phyloP scores from a whole-genome alignment of 1,284 basidiomycete species.

The Rhodotorula sp. region DNA sequence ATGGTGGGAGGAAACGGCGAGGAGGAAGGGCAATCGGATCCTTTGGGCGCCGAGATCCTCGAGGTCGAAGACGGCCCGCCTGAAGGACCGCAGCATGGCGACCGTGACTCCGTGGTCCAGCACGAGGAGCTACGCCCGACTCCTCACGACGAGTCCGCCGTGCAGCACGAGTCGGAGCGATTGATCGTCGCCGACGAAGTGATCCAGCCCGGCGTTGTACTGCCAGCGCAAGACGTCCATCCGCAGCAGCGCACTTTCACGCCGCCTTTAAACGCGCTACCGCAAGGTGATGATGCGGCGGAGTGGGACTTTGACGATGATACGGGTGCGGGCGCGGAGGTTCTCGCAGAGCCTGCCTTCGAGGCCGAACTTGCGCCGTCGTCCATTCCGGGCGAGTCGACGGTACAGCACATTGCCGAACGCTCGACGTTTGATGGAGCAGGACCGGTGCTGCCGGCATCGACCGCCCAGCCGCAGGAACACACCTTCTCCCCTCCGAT shows the following conservation, averaged over 20 bases:
- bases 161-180: constrained; percentile 18
- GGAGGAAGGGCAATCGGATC: constrained; percentile 20
- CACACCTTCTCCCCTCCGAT: constrained; percentile 7
- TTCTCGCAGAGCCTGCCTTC: not conserved
- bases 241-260: constrained; percentile 17
- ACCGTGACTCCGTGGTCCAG: constrained; percentile 13
- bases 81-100: not conserved
- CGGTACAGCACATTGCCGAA: not conserved
- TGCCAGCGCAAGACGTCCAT: constrained; percentile 3
- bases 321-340: not conserved
- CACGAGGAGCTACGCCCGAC: constrained; percentile 16
- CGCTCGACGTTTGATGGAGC: not conserved
- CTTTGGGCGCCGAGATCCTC: constrained; percentile 24
- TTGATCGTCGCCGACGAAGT: constrained; percentile 12
- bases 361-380: not conserved
- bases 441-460: not conserved
- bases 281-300: not conserved
- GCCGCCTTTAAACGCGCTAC: not conserved
- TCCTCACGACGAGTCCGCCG: constrained; percentile 18
- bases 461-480: not conserved
- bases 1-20: constrained; percentile 22
- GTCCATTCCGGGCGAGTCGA: not conserved
- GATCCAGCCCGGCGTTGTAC: not conserved
- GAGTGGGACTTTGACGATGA: constrained; percentile 7
- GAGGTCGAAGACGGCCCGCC: too few relatives aligned